Conservation (phyloP, 2,329 filamentous ascomycete genomes). For the Chaetoscypha palmicola region DNA sequence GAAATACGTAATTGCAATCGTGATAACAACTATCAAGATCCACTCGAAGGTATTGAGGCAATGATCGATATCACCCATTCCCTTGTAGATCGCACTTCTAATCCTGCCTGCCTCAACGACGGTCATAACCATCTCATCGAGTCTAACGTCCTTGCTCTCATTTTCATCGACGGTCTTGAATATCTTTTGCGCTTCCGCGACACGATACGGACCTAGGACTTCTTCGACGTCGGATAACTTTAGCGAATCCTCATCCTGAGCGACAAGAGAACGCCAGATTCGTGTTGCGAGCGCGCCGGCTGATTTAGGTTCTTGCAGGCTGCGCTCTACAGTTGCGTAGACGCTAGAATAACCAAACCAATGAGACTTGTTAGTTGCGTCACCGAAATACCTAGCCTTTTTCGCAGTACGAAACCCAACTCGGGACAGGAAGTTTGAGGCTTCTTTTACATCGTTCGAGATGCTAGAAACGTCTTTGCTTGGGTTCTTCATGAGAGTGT, state of each 20-base stretch:
- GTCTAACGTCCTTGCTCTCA: constrained; percentile 81
- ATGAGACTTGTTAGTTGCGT: constrained; percentile 33
- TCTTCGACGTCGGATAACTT: constrained; percentile 74
- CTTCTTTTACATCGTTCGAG: constrained; percentile 6
- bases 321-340: constrained; percentile 80
- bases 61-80: constrained; percentile 94
- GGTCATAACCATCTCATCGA: constrained; percentile 85
- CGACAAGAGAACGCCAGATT: constrained; percentile 94
- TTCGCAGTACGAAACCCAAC: constrained; percentile 88
- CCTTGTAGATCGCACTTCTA: constrained; percentile 77
- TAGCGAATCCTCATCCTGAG: constrained; percentile 74
- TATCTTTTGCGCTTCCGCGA: constrained; percentile 73
- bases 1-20: constrained; percentile 66
- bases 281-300: constrained; percentile 83
- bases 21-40: constrained; percentile 70
- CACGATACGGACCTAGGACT: constrained; percentile 69
- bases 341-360: constrained; percentile 42
- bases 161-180: constrained; percentile 79
- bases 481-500: constrained; percentile 71
- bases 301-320: constrained; percentile 71
- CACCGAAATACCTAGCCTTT: constrained; percentile 88
- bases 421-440: constrained; percentile 1
- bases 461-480: constrained; percentile 1
- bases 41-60: constrained; percentile 83
- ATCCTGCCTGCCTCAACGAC: constrained; percentile 75